phyloP scores from a whole-genome alignment of 768 basidiomycete species.

The Amanita polypyramis region DNA sequence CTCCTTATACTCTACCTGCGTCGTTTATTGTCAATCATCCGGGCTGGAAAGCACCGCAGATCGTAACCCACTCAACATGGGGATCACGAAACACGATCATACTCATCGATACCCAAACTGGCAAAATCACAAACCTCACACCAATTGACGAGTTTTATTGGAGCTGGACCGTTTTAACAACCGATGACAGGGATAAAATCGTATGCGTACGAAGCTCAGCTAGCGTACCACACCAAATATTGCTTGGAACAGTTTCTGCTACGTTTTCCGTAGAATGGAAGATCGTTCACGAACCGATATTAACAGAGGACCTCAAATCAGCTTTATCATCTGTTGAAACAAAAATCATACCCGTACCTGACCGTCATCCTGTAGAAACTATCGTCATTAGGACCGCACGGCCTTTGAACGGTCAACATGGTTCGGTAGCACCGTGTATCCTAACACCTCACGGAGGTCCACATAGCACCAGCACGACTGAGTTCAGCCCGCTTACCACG shows the following conservation, averaged over 20 bases:
- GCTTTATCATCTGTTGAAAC: slow-evolving; percentile 30
- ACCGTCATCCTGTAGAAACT: slow-evolving; percentile 39
- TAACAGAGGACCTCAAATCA: slow-evolving; percentile 24
- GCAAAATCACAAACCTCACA: slow-evolving; percentile 28
- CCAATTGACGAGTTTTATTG: background rate
- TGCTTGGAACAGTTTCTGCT: slow-evolving; percentile 25
- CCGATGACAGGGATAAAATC: slow-evolving; percentile 30
- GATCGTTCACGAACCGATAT: background rate
- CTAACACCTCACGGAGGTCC: slow-evolving; percentile 56
- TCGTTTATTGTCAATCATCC: slow-evolving; percentile 25
- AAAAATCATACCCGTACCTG: slow-evolving; percentile 39
- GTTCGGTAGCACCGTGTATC: slow-evolving; percentile 28
- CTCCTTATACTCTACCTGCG: slow-evolving; percentile 33
- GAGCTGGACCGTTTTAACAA: slow-evolving; percentile 43
- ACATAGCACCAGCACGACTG: slow-evolving; percentile 35
- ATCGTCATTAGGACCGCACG: slow-evolving; percentile 33
- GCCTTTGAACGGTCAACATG: slow-evolving; percentile 8
- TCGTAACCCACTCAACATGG: slow-evolving; percentile 43
- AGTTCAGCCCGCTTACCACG: slow-evolving; percentile 31
- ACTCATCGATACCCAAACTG: slow-evolving; percentile 26
- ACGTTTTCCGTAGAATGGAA: background rate
- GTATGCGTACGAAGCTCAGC: slow-evolving; percentile 43
- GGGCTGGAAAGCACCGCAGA: slow-evolving; percentile 12
- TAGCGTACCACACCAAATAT: slow-evolving; percentile 33
- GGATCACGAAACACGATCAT: slow-evolving; percentile 43